Percentiles rank a stretch among this genome's conserved stretches.
Conservation (phyloP, 202 grass and related monocot genomes). For the Sporobolus alterniflorus region DNA sequence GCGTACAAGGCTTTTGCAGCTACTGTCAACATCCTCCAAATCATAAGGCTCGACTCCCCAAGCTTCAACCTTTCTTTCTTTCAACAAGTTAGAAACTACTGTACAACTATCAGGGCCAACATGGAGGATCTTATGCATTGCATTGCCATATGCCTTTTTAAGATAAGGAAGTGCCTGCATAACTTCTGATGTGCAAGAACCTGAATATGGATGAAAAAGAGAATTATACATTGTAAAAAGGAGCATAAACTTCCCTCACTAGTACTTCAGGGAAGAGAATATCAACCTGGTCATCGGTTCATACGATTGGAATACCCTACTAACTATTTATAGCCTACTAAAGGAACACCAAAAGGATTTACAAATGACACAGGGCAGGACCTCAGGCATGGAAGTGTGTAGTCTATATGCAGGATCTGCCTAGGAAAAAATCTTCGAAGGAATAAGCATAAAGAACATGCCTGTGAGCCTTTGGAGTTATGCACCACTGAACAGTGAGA, state of each 20-base stretch:
- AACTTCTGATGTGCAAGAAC: constrained; percentile 89
- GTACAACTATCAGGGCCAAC: constrained; percentile 94
- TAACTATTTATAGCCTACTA: neutral
- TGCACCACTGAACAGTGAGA: neutral
- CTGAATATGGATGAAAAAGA: constrained; percentile 45
- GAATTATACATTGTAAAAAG: no score
- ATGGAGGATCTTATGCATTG: constrained; percentile 82
- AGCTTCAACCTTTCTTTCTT: constrained; percentile 86
- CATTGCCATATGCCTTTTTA: constrained; percentile 86
- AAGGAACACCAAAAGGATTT: neutral
- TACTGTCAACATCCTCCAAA: constrained; percentile 89
- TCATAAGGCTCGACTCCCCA: constrained; percentile 99
- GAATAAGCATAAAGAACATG: no score
- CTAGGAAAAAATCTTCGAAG: neutral
- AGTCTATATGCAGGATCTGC: neutral
- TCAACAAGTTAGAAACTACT: constrained; percentile 87
- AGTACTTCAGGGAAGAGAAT: neutral
- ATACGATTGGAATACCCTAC: neutral
- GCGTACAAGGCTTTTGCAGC: constrained; percentile 96
- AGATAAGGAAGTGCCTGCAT: constrained; percentile 82
- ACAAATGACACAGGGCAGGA: neutral
- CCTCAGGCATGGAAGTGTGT: neutral
- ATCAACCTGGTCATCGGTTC: neutral
- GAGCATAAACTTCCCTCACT: neutral
- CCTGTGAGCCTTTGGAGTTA: neutral